These are phyloP conservation scores for Quercus ilex DNA, from an alignment of 306 rosid species.

Conservation along the genomic window DNA sequence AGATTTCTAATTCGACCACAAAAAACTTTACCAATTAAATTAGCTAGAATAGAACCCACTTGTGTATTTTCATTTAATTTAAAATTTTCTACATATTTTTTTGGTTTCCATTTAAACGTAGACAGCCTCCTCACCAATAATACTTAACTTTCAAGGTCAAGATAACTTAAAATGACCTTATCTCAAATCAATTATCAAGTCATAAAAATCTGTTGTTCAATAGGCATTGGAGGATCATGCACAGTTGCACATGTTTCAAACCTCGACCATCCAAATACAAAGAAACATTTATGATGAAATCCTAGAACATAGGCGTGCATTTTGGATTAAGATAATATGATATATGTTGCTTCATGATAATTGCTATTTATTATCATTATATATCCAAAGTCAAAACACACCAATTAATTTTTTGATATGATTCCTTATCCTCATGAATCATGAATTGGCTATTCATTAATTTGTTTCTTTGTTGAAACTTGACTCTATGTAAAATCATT, in stretches of 20 bases:
- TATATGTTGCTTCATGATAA: too few relatives aligned
- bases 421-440: too few relatives aligned
- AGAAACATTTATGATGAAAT: neutral
- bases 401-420: too few relatives aligned
- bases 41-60: too few relatives aligned
- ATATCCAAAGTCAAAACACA: too few relatives aligned
- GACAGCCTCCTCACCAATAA: conserved; percentile 36
- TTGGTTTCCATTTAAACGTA: conserved; percentile 22
- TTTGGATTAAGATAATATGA: too few relatives aligned
- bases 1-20: too few relatives aligned
- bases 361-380: too few relatives aligned
- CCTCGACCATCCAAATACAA: conserved; percentile 1
- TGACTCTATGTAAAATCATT: too few relatives aligned
- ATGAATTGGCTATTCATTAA: neutral
- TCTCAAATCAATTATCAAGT: neutral
- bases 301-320: too few relatives aligned
- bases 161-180: neutral
- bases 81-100: neutral
- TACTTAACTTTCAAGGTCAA: neutral
- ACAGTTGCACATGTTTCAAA: neutral
- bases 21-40: too few relatives aligned
- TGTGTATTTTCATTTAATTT: neutral
- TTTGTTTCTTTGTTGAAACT: neutral
- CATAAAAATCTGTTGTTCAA: neutral
- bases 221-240: neutral